Conservation (phyloP, 495 filamentous ascomycete genomes). For the Thozetella sp. region DNA sequence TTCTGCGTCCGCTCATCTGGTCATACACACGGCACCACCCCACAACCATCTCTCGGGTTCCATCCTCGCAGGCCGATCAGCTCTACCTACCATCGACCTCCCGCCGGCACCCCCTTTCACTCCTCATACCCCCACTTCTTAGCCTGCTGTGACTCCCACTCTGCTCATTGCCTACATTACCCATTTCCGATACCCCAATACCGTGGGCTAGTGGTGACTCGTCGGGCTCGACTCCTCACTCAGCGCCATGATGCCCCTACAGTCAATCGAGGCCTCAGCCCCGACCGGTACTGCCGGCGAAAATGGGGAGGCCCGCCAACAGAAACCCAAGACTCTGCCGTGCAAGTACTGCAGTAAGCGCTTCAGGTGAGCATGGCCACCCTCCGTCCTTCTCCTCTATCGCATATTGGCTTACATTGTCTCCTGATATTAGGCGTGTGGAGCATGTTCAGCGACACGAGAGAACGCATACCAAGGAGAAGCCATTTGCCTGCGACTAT, state of each 20-base stretch:
- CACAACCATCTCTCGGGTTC: conserved; percentile 15
- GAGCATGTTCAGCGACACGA: conserved; percentile 64
- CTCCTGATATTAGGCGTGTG: conserved; percentile 51
- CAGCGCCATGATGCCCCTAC: conserved; percentile 46
- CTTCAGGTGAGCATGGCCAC: conserved; percentile 47
- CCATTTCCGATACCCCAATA: conserved; percentile 40
- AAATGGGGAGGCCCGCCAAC: conserved; percentile 46
- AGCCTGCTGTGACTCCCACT: conserved; percentile 4
- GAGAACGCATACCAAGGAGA: conserved; percentile 63
- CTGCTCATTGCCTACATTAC: conserved; percentile 31
- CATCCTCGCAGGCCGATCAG: conserved; percentile 13
- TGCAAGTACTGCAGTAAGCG: conserved; percentile 58
- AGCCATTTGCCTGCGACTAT: conserved; percentile 57
- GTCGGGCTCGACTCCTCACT: conserved; percentile 13
- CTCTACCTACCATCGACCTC: conserved; percentile 8
- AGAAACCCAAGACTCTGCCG: conserved; percentile 55
- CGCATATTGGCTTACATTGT: conserved; percentile 41
- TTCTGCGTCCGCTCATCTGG: conserved; percentile 14
- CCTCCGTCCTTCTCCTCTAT: conserved; percentile 23
- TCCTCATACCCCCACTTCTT: conserved; percentile 15
- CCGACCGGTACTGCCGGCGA: conserved; percentile 41
- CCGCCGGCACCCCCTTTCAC: conserved; percentile 17
- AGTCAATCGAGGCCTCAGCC: conserved; percentile 47
- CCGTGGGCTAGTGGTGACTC: conserved; percentile 12
- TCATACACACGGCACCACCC: conserved; percentile 22